Percentiles rank a stretch among this genome's conserved stretches.
Conservation (phyloP, 2,329 filamentous ascomycete genomes). For the Chrysosporium queenslandicum region DNA sequence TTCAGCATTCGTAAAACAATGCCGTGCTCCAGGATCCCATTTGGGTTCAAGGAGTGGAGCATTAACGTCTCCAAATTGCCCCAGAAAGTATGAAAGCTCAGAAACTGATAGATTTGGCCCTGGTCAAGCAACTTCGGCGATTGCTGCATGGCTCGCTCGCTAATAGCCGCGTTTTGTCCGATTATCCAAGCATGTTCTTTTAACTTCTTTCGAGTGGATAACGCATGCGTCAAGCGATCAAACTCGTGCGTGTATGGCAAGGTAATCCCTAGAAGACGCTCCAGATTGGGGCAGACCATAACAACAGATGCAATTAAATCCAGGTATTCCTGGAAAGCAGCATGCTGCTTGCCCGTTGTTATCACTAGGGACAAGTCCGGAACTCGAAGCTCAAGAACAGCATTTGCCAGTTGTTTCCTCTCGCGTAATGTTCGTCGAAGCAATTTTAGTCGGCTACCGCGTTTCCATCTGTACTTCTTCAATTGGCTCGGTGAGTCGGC, state of each 20-base stretch:
- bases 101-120: conserved; percentile 42
- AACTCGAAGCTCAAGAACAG: conserved; percentile 46
- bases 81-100: conserved; percentile 46
- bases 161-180: conserved; percentile 35
- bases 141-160: conserved; percentile 28
- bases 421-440: conserved; percentile 47
- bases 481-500: conserved; percentile 39
- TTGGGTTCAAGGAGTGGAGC: conserved; percentile 39
- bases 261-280: conserved; percentile 45
- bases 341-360: conserved; percentile 30
- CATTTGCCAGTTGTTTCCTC: conserved; percentile 41
- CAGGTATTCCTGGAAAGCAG: conserved; percentile 40
- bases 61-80: conserved; percentile 44
- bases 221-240: conserved; percentile 46
- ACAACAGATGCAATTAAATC: conserved; percentile 48
- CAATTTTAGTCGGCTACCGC: conserved; percentile 43
- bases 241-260: conserved; percentile 46
- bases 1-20: conserved; percentile 46
- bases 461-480: conserved; percentile 42
- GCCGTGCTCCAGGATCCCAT: conserved; percentile 43
- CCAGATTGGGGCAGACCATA: conserved; percentile 49
- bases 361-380: conserved; percentile 39
- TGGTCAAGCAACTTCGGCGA: conserved; percentile 36
- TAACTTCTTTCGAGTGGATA: conserved; percentile 46
- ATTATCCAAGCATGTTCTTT: conserved; percentile 50